Conservation (phyloP, 2,329 filamentous ascomycete species). For the Diaporthe destruens region DNA sequence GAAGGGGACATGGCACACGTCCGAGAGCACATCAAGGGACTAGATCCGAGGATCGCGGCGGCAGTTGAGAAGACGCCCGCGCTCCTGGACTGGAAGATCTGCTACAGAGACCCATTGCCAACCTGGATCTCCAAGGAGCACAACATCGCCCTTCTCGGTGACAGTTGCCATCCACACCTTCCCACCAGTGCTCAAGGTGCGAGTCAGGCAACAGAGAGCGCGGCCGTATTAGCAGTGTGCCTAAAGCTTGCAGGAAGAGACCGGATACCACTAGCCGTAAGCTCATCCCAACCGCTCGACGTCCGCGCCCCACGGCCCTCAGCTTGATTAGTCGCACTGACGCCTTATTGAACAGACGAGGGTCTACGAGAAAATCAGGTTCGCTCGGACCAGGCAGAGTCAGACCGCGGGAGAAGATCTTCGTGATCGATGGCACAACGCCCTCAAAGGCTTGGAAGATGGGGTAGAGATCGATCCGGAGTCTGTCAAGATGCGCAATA, state of each 20-base stretch:
- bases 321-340: slow-evolving; percentile 14
- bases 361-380: slow-evolving; percentile 58
- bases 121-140: slow-evolving; percentile 65
- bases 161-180: slow-evolving; percentile 67
- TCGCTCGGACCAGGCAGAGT: slow-evolving; percentile 54
- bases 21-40: slow-evolving; percentile 50
- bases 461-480: slow-evolving; percentile 59
- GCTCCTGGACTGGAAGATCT: slow-evolving; percentile 67
- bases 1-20: slow-evolving; percentile 61
- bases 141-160: slow-evolving; percentile 63
- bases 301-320: neutral
- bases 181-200: slow-evolving; percentile 67
- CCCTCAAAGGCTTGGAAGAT: slow-evolving; percentile 55
- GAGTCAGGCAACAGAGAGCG: slow-evolving; percentile 67
- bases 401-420: slow-evolving; percentile 60
- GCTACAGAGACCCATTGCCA: slow-evolving; percentile 64
- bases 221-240: slow-evolving; percentile 58
- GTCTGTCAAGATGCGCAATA: slow-evolving; percentile 60
- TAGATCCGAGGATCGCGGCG: slow-evolving; percentile 60
- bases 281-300: slow-evolving; percentile 21
- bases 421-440: slow-evolving; percentile 58
- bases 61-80: slow-evolving; percentile 59
- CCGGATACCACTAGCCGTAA: slow-evolving; percentile 54
- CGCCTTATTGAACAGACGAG: slow-evolving; percentile 49
- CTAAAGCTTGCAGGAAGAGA: slow-evolving; percentile 57